Percentiles rank a stretch among this genome's conserved stretches.
Conservation (phyloP, 495 filamentous ascomycete species). For the Daldinia decipiens region DNA sequence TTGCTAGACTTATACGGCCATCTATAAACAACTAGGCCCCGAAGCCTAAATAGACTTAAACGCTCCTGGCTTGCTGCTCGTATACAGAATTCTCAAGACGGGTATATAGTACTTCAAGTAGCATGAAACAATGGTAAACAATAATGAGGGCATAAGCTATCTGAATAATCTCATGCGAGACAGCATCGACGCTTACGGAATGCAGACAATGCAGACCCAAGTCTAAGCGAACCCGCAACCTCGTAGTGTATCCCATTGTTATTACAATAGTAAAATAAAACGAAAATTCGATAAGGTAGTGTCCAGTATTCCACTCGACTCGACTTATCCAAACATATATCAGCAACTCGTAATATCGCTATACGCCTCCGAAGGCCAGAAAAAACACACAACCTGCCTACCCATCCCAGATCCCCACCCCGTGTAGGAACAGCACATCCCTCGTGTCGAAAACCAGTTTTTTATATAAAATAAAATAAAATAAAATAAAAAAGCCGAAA, state of each 20-base stretch:
- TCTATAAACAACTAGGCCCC: neutral
- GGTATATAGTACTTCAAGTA: neutral
- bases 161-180: conserved; percentile 13
- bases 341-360: neutral
- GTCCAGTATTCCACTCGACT: neutral
- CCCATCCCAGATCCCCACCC: conserved; percentile 4
- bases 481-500: conserved; percentile 13
- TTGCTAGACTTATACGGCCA: too few relatives aligned
- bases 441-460: neutral
- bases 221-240: conserved; percentile 9
- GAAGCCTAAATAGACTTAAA: too few relatives aligned
- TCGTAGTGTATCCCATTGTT: neutral
- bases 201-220: conserved; percentile 9
- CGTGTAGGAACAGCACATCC: neutral
- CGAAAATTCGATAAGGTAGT: neutral
- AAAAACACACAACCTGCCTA: conserved; percentile 1
- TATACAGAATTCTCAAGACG: neutral
- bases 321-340: neutral
- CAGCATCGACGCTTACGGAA: neutral
- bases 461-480: too few relatives aligned
- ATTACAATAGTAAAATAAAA: neutral
- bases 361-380: neutral
- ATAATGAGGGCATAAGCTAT: conserved; percentile 8
- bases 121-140: neutral
- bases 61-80: neutral